Percentiles rank a stretch among this genome's conserved stretches.
Conservation (phyloP, 108 stramenopile species). For the Chaetoceros tenuissimus region DNA sequence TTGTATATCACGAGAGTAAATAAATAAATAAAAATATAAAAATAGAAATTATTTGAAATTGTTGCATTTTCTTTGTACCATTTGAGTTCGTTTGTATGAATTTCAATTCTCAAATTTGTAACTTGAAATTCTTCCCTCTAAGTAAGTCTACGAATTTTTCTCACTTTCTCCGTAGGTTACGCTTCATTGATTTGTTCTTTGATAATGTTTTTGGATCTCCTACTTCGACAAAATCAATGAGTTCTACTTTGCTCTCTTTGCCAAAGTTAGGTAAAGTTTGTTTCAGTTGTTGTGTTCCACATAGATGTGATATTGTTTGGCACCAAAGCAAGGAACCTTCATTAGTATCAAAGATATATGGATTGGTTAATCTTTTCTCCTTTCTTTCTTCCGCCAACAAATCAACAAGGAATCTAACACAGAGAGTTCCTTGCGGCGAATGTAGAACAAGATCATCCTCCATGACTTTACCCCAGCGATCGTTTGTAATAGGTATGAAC, state of each 20-base stretch:
- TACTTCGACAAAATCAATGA: conserved; percentile 27
- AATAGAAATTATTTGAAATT: no score
- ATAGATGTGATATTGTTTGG: conserved; percentile 53
- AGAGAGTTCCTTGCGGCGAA: background rate
- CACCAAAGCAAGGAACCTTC: conserved; percentile 72
- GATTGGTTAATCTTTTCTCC: conserved; percentile 2
- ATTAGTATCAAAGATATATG: conserved; percentile 15
- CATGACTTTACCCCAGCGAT: background rate
- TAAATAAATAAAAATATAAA: no score
- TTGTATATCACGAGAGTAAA: no score
- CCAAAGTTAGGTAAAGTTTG: conserved; percentile 54
- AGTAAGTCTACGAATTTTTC: no score
- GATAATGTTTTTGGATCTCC: no score
- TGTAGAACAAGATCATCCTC: conserved; percentile 2
- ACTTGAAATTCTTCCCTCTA: no score
- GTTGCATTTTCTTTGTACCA: no score
- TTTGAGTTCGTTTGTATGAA: no score
- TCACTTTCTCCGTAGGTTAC: no score
- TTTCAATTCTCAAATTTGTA: no score
- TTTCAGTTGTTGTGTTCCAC: conserved; percentile 37
- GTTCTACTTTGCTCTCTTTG: conserved; percentile 32
- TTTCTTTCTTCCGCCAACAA: conserved; percentile 18
- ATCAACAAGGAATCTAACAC: background rate
- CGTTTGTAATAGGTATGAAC: conserved; percentile 17
- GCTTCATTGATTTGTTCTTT: no score